A percentile compares a stretch with the other conserved stretches of the same genome.
Evolutionary conservation across 2,329 filamentous ascomycete genomes (phyloP).

Genomic region (Neonectria punicea): DNA sequence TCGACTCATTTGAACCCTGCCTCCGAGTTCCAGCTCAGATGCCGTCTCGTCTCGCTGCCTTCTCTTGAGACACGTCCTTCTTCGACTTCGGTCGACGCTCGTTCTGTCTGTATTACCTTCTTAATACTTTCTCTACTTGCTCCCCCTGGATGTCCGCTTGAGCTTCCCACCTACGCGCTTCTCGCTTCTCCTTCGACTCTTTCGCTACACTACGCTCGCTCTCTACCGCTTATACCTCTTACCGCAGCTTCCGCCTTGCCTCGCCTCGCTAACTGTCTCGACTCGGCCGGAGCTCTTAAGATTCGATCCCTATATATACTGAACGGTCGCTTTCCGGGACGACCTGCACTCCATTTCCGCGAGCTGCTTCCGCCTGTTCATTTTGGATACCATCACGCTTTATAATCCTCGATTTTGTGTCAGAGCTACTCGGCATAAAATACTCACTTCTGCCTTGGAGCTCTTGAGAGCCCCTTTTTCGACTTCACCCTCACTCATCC

Average conservation of each 20-base stretch:
- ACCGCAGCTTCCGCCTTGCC: conserved; percentile 34
- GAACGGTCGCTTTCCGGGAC: conserved; percentile 40
- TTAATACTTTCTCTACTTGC: conserved; percentile 47
- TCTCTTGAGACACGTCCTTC: conserved; percentile 43
- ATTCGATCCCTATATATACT: conserved; percentile 43
- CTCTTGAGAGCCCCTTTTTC: conserved; percentile 28
- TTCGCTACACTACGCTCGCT: conserved; percentile 42
- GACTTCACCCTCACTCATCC: conserved; percentile 23
- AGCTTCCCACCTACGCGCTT: conserved; percentile 37
- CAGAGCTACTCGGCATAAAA: conserved; percentile 37
- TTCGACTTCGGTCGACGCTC: conserved; percentile 46
- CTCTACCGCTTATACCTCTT: conserved; percentile 33
- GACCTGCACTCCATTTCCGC: conserved; percentile 32
- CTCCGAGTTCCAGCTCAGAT: conserved; percentile 44
- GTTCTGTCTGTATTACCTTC: conserved; percentile 46
- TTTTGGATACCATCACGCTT: conserved; percentile 38
- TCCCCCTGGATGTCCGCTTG: conserved; percentile 28
- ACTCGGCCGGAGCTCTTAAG: conserved; percentile 39
- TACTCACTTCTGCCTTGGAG: conserved; percentile 32
- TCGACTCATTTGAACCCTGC: conserved; percentile 43
- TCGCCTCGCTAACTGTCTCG: conserved; percentile 32
- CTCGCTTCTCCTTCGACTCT: conserved; percentile 42
- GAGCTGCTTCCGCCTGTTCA: conserved; percentile 27
- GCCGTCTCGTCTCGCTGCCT: conserved; percentile 40
- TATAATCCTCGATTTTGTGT: conserved; percentile 38